Percentiles rank a stretch among this genome's conserved stretches.
phyloP scores from a whole-genome alignment of 148 eudicot genomes.

The Rhododendron williamsianum region DNA sequence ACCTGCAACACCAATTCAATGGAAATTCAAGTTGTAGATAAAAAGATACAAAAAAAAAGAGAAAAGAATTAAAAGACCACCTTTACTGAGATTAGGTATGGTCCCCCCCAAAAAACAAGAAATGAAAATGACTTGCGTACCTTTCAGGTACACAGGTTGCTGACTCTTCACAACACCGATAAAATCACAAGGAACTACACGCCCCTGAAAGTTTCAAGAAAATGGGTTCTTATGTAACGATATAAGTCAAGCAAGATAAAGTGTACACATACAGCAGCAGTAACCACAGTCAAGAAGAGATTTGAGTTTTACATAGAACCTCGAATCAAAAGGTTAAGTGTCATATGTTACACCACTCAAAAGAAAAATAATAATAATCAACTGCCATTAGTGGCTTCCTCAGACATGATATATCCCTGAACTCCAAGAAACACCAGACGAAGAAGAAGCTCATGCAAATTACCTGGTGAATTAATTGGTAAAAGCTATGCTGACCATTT shows the following conservation, averaged over 20 bases:
- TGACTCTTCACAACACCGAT: conserved; percentile 92
- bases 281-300: background rate
- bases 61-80: background rate
- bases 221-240: background rate
- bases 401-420: background rate
- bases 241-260: background rate
- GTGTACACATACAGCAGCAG: background rate
- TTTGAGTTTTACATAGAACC: background rate
- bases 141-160: conserved; percentile 92
- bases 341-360: background rate
- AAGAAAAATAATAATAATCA: background rate
- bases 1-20: conserved; percentile 42
- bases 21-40: conserved; percentile 1
- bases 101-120: background rate
- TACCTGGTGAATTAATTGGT: conserved; percentile 99
- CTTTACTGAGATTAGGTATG: background rate
- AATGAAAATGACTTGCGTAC: conserved; percentile 24
- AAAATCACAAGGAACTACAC: conserved; percentile 96
- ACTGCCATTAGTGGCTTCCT: background rate
- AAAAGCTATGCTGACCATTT: conserved; percentile 98
- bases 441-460: conserved; percentile 6
- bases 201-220: conserved; percentile 61
- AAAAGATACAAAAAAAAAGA: background rate
- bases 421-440: background rate
- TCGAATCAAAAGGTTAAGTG: background rate